Conservation (phyloP, 2,329 filamentous ascomycete species). For the Pseudogymnoascus destructans region DNA sequence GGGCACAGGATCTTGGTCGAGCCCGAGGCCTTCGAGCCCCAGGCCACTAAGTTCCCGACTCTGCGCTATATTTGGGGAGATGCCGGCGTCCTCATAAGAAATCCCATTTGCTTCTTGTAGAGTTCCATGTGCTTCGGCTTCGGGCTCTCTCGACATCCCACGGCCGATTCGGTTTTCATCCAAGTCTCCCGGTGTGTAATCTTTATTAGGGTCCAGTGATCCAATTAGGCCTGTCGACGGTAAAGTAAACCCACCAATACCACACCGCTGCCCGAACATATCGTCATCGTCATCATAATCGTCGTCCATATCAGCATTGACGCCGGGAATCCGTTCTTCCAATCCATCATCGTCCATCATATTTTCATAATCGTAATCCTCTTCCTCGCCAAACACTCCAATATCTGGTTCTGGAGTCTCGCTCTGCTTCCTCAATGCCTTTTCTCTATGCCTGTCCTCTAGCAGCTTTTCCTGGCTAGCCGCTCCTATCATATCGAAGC, state of each 20-base stretch:
- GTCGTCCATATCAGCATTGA: slow-evolving; percentile 34
- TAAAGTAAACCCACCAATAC: slow-evolving; percentile 21
- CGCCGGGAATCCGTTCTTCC: slow-evolving; percentile 53
- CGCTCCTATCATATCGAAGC: slow-evolving; percentile 65
- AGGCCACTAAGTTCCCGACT: neutral
- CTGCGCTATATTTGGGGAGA: neutral
- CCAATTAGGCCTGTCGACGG: slow-evolving; percentile 31
- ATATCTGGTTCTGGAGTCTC: slow-evolving; percentile 26
- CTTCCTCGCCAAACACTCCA: slow-evolving; percentile 32
- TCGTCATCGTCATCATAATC: slow-evolving; percentile 37
- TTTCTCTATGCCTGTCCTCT: slow-evolving; percentile 59
- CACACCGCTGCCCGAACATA: slow-evolving; percentile 18
- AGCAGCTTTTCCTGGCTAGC: slow-evolving; percentile 55
- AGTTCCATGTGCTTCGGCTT: slow-evolving; percentile 12
- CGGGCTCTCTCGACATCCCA: slow-evolving; percentile 37
- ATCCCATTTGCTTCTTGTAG: neutral
- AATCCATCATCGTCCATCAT: slow-evolving; percentile 52
- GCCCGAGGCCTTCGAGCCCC: neutral
- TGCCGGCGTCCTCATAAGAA: neutral
- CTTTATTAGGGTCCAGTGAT: slow-evolving; percentile 39
- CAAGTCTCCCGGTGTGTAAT: slow-evolving; percentile 42
- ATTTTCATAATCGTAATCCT: slow-evolving; percentile 51
- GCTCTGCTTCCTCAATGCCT: slow-evolving; percentile 47
- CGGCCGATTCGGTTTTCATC: slow-evolving; percentile 44
- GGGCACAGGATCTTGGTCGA: neutral